Evolutionary conservation across 306 rosid genomes (phyloP), one percentile per base, ranked within the genome.

Genomic region (Quercus berberidifolia): DNA sequence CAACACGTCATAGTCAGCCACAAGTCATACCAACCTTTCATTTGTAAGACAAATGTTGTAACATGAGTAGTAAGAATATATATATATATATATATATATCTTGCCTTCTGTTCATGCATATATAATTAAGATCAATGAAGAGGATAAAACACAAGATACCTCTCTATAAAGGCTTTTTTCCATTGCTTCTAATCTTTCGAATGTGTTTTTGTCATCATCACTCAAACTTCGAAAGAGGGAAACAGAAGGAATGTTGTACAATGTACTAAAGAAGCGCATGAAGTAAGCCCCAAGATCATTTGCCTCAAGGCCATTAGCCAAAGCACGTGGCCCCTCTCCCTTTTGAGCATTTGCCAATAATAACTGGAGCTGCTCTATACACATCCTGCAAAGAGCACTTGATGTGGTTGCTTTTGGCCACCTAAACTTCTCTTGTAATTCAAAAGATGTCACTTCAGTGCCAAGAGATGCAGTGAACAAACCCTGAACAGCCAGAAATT

Each of bases 401-500:
- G 98, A 87, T 54, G 97, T 86, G 80, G 99, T 91, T 76, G 79
- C 83, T 85, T 95, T 95, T 69, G 99, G 98, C 99, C 98, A 95
- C 85, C 90, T 88, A 79, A 95, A 90, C 77, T 88, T 93, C 89
- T 93, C 98, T 56, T 89, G 85, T 70, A 95, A 85, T 89, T 95
- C 98, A 82, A 93, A 91, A 7, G 99, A 95, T 76, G 99, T 95
- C 67, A 95, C 94, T 87, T 93, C 97, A 75, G 87, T 79, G 82
- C 99, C 98, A 79, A 95, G 98, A 57, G 99, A 93, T 30, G 98
- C 94, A 54, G 89, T 88, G 82, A 93, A 93, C 84, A 95, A 80
- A 63, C 99, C 99, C 86, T 95, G 99, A 74, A 95, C 92, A 30
- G 97, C 96, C 79, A 95, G 80, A 87, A 93, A 95, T 82, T 95